Evolutionary conservation across 2,329 filamentous ascomycete genomes (phyloP), one percentile per base, ranked within the genome.

Genomic region (Penicillium corylophilum): DNA sequence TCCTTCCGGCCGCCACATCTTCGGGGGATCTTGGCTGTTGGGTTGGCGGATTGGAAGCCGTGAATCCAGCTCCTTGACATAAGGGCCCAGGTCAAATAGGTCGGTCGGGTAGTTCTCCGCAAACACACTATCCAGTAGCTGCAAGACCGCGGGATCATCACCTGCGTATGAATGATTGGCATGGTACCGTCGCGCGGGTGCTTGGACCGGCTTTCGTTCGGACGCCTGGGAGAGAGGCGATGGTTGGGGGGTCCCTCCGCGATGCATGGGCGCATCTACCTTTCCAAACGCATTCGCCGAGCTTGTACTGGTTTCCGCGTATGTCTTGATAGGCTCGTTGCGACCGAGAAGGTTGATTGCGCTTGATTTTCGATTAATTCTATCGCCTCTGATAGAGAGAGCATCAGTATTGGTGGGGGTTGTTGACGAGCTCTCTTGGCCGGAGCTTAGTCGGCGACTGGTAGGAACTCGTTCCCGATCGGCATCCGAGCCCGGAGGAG

Each of bases 91-190:
- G 52, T 86, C 84, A 46, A 82, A 78, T 38, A 82, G 71, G 56
- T 84, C 82, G 1, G 78, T 76, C 1, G 83, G 82, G 55, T 83
- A 84, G 51, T 81, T 83, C 52, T 85, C 82, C 0, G 80, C 79
- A 65, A 93, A 96, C 75, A 97, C 91, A 5, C 88, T 84, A 67
- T 96, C 90, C 4, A 99, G 69, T n/a, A 86, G 72, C 51, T 77
- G 82, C 44, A 86, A 67, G 6, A 87, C 78, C 3, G 77, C 80
- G 1, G 83, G 83, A 57, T 86, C 82, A 53, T 88, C 91, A 1
- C 94, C 94, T 40, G 84, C 81, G 66, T 99, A 97, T 2, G 88
- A 90, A 72, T 97, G 93, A 36, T 85, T 86, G 3, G 82, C 80
- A 51, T 79, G 81, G 55, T 82, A 82, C 35, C 78, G 79, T 13